These are phyloP conservation scores for Thuja plicata DNA, from an alignment of 83 land plant species.

Conservation along the genomic window DNA sequence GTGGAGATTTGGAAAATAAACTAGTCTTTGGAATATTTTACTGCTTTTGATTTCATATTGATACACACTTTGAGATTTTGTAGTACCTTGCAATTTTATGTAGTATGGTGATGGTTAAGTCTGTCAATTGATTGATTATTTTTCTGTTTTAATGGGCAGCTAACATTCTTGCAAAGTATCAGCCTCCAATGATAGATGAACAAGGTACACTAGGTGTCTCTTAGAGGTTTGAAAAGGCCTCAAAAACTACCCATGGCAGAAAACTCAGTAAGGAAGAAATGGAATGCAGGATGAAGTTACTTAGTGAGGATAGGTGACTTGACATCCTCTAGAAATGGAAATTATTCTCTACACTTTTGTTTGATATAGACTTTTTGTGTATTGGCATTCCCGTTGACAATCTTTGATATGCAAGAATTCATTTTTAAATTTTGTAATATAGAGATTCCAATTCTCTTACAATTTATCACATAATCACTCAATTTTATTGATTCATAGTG, in stretches of 20 bases:
- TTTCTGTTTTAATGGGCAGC: slow-evolving; percentile 23
- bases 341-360: neutral
- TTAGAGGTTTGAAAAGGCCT: slow-evolving; percentile 15
- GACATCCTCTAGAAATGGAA: neutral
- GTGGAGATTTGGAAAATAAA: neutral
- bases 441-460: neutral
- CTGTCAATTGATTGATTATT: neutral
- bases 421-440: neutral
- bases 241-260: slow-evolving; percentile 22
- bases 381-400: neutral
- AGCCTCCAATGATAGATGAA: neutral
- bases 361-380: neutral
- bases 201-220: slow-evolving; percentile 18
- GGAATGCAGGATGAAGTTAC: slow-evolving; percentile 52
- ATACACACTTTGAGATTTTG: neutral
- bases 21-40: too few species aligned
- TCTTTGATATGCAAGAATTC: neutral
- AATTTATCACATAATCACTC: neutral
- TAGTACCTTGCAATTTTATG: neutral
- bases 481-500: neutral
- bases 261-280: slow-evolving; percentile 48
- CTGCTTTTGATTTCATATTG: neutral
- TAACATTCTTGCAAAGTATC: slow-evolving; percentile 28
- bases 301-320: slow-evolving; percentile 48
- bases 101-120: neutral